Percentiles rank a stretch among this genome's conserved stretches.
These are phyloP conservation scores for Candida buenavistaensis DNA, from an alignment of 1,139 yeast genomes.

Conservation along the genomic window DNA sequence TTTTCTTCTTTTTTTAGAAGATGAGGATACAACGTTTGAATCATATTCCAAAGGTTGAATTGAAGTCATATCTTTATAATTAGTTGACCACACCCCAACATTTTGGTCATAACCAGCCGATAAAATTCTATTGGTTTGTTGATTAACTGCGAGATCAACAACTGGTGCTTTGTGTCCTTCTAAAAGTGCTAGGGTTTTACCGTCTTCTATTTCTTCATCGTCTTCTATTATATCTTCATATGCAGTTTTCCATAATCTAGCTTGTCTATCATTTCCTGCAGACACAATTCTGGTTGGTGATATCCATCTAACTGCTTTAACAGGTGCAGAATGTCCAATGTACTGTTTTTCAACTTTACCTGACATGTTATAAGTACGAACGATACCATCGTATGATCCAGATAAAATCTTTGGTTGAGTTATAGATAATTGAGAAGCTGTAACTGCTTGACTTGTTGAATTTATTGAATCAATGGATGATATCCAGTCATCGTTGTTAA, in stretches of 20 bases:
- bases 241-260: slow-evolving; percentile 83
- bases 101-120: slow-evolving; percentile 84
- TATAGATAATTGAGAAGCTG: slow-evolving; percentile 29
- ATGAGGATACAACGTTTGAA: slow-evolving; percentile 59
- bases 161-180: slow-evolving; percentile 92
- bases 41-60: slow-evolving; percentile 60
- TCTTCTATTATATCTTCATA: slow-evolving; percentile 38
- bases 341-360: slow-evolving; percentile 84
- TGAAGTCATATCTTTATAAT: slow-evolving; percentile 78
- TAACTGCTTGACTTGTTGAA: slow-evolving; percentile 26
- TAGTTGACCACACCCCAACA: slow-evolving; percentile 89
- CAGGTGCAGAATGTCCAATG: slow-evolving; percentile 85
- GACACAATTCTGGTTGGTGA: slow-evolving; percentile 75
- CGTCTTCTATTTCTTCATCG: slow-evolving; percentile 58
- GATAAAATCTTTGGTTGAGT: slow-evolving; percentile 61
- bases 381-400: slow-evolving; percentile 94
- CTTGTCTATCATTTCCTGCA: slow-evolving; percentile 85
- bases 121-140: slow-evolving; percentile 55
- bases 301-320: slow-evolving; percentile 78
- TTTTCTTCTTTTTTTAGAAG: slow-evolving; percentile 86
- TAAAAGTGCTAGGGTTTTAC: slow-evolving; percentile 75
- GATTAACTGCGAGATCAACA: slow-evolving; percentile 66
- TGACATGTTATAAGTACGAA: slow-evolving; percentile 80
- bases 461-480: slow-evolving; percentile 65
- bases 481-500: slow-evolving; percentile 94